phyloP scores from a whole-genome alignment of 1,284 basidiomycete genomes.

The Tremellales sp. region DNA sequence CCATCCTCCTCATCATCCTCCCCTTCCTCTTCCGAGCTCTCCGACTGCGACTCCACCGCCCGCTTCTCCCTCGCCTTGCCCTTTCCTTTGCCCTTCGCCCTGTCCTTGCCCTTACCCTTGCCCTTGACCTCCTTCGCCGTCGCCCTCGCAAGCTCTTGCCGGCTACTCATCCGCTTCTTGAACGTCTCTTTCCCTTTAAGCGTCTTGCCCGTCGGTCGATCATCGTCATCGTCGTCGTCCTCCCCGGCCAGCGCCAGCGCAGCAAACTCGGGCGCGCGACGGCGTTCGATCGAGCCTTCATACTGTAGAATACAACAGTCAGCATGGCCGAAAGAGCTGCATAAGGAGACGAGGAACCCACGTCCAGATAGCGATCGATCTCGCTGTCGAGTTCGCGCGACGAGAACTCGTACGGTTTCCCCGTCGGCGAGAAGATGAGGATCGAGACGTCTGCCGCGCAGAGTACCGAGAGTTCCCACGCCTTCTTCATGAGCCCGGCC shows the following conservation, averaged over 20 bases:
- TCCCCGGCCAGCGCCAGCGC: conserved; percentile 42
- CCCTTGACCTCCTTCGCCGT: conserved; percentile 9
- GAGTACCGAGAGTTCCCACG: conserved; percentile 48
- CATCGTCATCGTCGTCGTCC: conserved; percentile 44
- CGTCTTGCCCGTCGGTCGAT: conserved; percentile 7
- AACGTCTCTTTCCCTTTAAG: conserved; percentile 45
- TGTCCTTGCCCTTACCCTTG: not conserved
- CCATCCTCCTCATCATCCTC: conserved; percentile 6
- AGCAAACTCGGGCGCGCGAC: conserved; percentile 46
- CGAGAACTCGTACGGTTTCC: conserved; percentile 48
- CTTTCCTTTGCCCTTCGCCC: conserved; percentile 1
- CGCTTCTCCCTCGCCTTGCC: conserved; percentile 5
- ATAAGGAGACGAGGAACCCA: conserved; percentile 12
- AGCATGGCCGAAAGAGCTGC: not conserved
- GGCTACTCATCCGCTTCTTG: conserved; percentile 25
- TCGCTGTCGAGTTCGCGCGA: conserved; percentile 42
- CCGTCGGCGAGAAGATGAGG: conserved; percentile 43
- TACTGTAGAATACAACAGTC: conserved; percentile 30
- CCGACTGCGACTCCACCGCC: conserved; percentile 1
- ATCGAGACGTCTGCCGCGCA: conserved; percentile 48
- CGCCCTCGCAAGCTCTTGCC: not conserved
- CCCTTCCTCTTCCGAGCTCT: conserved; percentile 3
- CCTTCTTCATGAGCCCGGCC: conserved; percentile 50
- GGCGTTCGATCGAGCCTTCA: conserved; percentile 46
- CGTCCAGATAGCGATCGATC: conserved; percentile 45